Percentiles rank a stretch among this genome's conserved stretches.
phyloP scores from a whole-genome alignment of 2,329 filamentous ascomycete genomes.

The Remersonia thermophila region DNA sequence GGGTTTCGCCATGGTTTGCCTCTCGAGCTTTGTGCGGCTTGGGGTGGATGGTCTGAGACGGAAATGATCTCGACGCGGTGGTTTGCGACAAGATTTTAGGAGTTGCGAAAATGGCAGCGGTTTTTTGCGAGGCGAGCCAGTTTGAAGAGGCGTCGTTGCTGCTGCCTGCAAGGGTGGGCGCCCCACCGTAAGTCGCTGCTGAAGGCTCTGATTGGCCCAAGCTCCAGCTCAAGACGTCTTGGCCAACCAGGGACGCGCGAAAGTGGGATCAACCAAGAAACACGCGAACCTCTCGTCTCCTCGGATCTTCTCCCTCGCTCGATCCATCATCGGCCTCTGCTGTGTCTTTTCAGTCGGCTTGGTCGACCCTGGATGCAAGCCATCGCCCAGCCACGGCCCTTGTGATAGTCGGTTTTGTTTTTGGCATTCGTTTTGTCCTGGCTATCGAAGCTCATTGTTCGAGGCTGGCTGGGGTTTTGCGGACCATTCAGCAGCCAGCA shows the following conservation, averaged over 20 bases:
- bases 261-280: slow-evolving; percentile 7
- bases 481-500: too few species aligned
- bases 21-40: too few species aligned
- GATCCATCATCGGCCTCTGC: not conserved
- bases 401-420: too few species aligned
- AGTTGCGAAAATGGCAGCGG: not conserved
- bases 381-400: too few species aligned
- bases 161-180: slow-evolving; percentile 14
- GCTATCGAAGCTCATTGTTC: too few species aligned
- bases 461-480: too few species aligned
- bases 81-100: slow-evolving; percentile 1
- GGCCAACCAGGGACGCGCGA: slow-evolving; percentile 11
- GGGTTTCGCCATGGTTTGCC: too few species aligned
- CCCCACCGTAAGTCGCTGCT: slow-evolving; percentile 2
- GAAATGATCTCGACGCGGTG: slow-evolving; percentile 8
- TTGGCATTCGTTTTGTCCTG: too few species aligned
- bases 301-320: not conserved
- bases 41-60: too few species aligned
- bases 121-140: slow-evolving; percentile 13
- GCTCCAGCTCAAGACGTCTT: not conserved
- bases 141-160: slow-evolving; percentile 5
- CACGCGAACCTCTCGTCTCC: slow-evolving; percentile 11
- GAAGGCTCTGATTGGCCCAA: slow-evolving; percentile 8
- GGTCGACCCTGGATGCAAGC: not conserved
- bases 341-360: not conserved